phyloP scores from a whole-genome alignment of 768 basidiomycete genomes.

The Hygrophoropsis aurantiaca region DNA sequence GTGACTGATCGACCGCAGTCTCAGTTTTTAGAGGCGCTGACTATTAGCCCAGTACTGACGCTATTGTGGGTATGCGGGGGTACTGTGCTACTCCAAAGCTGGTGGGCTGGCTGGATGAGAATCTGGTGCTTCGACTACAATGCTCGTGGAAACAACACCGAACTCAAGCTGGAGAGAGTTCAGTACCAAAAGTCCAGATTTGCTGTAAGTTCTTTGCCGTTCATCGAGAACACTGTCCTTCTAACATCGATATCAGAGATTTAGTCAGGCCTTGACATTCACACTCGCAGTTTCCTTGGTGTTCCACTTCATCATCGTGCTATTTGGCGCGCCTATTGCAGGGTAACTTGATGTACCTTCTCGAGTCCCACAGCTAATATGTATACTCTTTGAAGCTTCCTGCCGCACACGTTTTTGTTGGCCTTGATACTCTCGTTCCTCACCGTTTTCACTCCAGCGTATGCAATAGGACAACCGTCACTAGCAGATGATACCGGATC shows the following conservation, averaged over 20 bases:
- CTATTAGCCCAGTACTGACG: slow-evolving; percentile 56
- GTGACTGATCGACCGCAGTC: slow-evolving; percentile 65
- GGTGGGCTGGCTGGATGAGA: slow-evolving; percentile 74
- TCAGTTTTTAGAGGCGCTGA: slow-evolving; percentile 66
- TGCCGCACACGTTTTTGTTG: slow-evolving; percentile 64
- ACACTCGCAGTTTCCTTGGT: slow-evolving; percentile 50
- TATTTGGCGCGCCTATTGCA: slow-evolving; percentile 75
- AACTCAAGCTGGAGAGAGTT: slow-evolving; percentile 43
- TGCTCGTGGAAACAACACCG: slow-evolving; percentile 40
- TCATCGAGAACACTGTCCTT: slow-evolving; percentile 1
- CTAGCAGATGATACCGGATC: slow-evolving; percentile 41
- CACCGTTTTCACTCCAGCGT: slow-evolving; percentile 64
- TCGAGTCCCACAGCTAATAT: slow-evolving; percentile 2
- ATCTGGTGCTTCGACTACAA: slow-evolving; percentile 52
- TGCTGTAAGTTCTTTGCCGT: slow-evolving; percentile 37
- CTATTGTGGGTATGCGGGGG: slow-evolving; percentile 59
- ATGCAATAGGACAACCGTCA: slow-evolving; percentile 64
- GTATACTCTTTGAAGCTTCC: slow-evolving; percentile 37
- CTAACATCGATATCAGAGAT: slow-evolving; percentile 38
- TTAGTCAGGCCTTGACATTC: slow-evolving; percentile 49
- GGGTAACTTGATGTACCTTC: slow-evolving; percentile 41
- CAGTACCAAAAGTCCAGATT: slow-evolving; percentile 37
- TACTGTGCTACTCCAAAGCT: slow-evolving; percentile 52
- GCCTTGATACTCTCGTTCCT: slow-evolving; percentile 68
- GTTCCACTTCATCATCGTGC: slow-evolving; percentile 50